Base-by-base conservation (phyloP, 2,329 filamentous ascomycete species). In the Helotiales sp. region DNA sequence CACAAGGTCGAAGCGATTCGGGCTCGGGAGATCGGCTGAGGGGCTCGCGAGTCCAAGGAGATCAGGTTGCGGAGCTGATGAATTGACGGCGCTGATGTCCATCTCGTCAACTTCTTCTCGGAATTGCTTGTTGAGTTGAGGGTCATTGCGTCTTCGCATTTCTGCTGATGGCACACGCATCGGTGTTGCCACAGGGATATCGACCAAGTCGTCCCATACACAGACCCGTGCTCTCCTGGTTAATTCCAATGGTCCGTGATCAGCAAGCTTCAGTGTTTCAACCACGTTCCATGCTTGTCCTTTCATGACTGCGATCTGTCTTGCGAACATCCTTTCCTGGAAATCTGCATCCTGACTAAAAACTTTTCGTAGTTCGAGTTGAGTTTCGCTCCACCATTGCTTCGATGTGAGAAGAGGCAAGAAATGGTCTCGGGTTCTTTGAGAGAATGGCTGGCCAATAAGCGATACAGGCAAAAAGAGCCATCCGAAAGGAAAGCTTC, bases 231-330 rank as follows among this genome's bases (percentile, higher is more conserved):
- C 89, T 65, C 95, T 83, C 62, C 95, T 84, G 4, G 95, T 98
- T 53, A 99, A 83, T 75, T 98, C 95, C 17, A 99, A 79, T 0
- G 95, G 95, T 0, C 95, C 95, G 70, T 98, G 93, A 69, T 98
- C 95, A 0, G 85, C 80, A 17, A 90, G 90, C 73, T 99, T 99
- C 60, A 99, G 81, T 0, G 95, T 97, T 76, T 99, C 95, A 4
- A 99, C 95, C 0, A 99, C 95, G 71, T 99, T 99, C 92, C 95
- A 99, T 0, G 95, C 95, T 72, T 99, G 95, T 10, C 95, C 95
- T 75, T 99, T 99, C 91, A 99, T 96, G 58, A 99, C 95, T 1
- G 95, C 93, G 61, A 99, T 96, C 71, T 99, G 95, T 65, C 91
- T 87, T n/a, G 91, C 91, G 75, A 96, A 99, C 95, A 99, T 99